Conservation (phyloP, 495 filamentous ascomycete genomes). For the Rhizodiscina lignyota region DNA sequence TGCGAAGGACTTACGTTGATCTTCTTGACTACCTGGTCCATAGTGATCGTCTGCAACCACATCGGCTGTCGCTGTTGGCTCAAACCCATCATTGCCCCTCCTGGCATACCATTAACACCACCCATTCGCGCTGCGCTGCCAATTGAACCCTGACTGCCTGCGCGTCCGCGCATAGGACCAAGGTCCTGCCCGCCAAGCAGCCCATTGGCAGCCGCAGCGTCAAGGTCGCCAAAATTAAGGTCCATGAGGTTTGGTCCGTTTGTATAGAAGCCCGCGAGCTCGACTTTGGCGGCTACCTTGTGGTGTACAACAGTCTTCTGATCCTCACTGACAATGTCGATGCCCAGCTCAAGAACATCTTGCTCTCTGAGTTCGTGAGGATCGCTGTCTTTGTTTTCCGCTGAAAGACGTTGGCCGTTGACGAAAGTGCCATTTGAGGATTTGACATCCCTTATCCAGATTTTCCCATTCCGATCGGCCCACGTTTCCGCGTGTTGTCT, state of each 20-base stretch:
- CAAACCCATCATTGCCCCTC: too few species aligned
- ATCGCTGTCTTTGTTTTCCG: conserved; percentile 87
- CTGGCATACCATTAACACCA: conserved; percentile 38
- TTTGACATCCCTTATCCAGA: conserved; percentile 94
- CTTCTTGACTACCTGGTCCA: conserved; percentile 88
- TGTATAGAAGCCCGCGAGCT: conserved; percentile 70
- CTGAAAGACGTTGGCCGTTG: conserved; percentile 77
- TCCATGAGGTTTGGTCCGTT: conserved; percentile 57
- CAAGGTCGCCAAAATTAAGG: conserved; percentile 77
- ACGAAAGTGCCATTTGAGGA: conserved; percentile 98
- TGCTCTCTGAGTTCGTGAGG: conserved; percentile 77
- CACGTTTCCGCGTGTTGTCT: conserved; percentile 93
- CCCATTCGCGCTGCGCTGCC: neutral
- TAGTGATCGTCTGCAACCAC: conserved; percentile 76
- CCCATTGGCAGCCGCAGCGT: conserved; percentile 48
- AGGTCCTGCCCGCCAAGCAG: conserved; percentile 46
- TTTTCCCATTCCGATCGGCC: conserved; percentile 76
- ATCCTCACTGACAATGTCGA: conserved; percentile 96
- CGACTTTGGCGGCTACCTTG: conserved; percentile 91
- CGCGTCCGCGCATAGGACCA: conserved; percentile 48
- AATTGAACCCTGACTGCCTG: conserved; percentile 55
- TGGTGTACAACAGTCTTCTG: conserved; percentile 97
- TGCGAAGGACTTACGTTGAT: conserved; percentile 52
- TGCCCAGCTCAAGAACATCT: conserved; percentile 83
- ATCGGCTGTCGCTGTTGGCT: conserved; percentile 56